Conservation (phyloP, 768 basidiomycete species). For the Kondoa subrosea region DNA sequence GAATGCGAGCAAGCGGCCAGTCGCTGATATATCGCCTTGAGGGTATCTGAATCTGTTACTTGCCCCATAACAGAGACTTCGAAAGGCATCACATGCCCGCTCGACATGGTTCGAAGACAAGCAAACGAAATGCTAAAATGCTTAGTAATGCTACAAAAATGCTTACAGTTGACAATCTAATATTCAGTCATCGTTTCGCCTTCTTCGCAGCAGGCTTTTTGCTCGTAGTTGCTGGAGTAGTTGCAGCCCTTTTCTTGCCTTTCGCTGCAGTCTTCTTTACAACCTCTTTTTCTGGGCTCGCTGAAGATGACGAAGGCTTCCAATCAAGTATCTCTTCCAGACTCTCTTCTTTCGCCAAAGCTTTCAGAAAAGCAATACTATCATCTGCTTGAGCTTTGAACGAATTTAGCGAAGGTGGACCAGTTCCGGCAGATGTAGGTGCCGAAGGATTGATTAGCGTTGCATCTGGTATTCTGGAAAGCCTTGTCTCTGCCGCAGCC, state of each 20-base stretch:
- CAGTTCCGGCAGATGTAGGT: not conserved
- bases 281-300: not conserved
- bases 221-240: not conserved
- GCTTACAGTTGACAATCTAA: not conserved
- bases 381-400: not conserved
- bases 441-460: slow-evolving; percentile 1
- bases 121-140: not conserved
- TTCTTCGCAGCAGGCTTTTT: not conserved
- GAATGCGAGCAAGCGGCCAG: not conserved
- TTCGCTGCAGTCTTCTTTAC: not conserved
- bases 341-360: not conserved
- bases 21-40: not conserved
- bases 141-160: not conserved
- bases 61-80: slow-evolving; percentile 2
- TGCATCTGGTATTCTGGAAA: not conserved
- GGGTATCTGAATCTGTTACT: too few species aligned
- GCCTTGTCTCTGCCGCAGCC: slow-evolving; percentile 7
- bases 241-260: not conserved
- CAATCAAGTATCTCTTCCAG: not conserved
- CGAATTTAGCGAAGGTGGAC: not conserved
- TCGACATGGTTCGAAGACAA: not conserved
- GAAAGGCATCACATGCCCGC: not conserved
- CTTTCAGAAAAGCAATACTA: not conserved
- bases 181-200: not conserved
- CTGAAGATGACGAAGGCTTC: not conserved